Percentiles rank a stretch among this genome's conserved stretches.
These are phyloP conservation scores for Patellifolia procumbens DNA, from an alignment of 179 eudicot genomes.

Conservation along the genomic window DNA sequence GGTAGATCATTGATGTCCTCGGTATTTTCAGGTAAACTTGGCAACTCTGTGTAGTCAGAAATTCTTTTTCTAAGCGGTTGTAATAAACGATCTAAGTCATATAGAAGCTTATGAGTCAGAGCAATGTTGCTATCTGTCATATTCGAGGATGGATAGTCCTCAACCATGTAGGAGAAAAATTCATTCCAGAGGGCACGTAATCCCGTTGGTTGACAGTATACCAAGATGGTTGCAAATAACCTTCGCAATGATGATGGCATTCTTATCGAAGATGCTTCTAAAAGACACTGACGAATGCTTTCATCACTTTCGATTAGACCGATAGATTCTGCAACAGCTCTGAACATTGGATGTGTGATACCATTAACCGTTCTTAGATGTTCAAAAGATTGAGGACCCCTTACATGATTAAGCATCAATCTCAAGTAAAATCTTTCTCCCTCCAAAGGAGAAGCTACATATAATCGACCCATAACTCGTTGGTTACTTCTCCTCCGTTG, in stretches of 20 bases:
- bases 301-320: background rate
- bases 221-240: background rate
- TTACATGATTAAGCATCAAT: background rate
- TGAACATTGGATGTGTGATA: background rate
- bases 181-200: too few relatives aligned
- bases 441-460: background rate
- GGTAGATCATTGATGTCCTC: background rate
- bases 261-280: background rate
- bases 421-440: slow-evolving; percentile 3
- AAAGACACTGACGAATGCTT: background rate
- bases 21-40: background rate
- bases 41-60: background rate
- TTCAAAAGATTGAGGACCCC: slow-evolving; percentile 7
- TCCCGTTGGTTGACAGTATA: too few relatives aligned
- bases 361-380: background rate
- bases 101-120: background rate
- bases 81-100: background rate
- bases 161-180: too few relatives aligned
- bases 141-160: too few relatives aligned
- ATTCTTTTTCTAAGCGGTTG: background rate
- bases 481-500: background rate
- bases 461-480: too few relatives aligned
- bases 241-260: background rate
- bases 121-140: too few relatives aligned
- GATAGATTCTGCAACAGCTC: background rate